Percentiles rank a stretch among this genome's conserved stretches.
Evolutionary conservation across 225 moss, liverwort and hornwort species (phyloP).

Genomic region (Pleurozium schreberi): DNA sequence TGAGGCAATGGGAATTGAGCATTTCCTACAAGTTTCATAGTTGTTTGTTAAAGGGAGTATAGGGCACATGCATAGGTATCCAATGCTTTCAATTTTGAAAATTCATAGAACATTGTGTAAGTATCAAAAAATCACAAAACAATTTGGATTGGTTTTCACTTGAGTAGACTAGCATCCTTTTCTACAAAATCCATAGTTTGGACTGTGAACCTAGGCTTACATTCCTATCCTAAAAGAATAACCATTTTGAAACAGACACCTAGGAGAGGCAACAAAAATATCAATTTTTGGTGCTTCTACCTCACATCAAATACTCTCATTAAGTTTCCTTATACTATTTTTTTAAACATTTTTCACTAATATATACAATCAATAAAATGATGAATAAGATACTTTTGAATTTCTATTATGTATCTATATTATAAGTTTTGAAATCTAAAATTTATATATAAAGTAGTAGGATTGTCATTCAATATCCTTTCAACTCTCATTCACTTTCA

Average conservation of each 20-base stretch:
- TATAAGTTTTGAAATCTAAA: neutral
- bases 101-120: neutral
- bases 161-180: neutral
- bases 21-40: fast-evolving
- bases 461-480: neutral
- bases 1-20: neutral
- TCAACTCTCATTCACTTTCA: neutral
- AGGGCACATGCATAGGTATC: neutral
- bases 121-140: neutral
- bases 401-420: neutral
- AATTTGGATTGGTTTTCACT: neutral
- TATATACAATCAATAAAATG: neutral
- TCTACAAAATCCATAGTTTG: neutral
- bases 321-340: fast-evolving
- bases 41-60: neutral
- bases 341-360: neutral
- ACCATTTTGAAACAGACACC: neutral
- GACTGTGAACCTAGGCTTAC: neutral
- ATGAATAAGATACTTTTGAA: neutral
- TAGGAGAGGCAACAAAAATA: neutral
- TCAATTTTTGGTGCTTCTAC: too few species aligned
- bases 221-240: neutral
- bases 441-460: neutral
- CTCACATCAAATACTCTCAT: neutral
- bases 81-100: neutral